Conservation (phyloP, 2,329 filamentous ascomycete genomes). For the Fusarium agapanthi region DNA sequence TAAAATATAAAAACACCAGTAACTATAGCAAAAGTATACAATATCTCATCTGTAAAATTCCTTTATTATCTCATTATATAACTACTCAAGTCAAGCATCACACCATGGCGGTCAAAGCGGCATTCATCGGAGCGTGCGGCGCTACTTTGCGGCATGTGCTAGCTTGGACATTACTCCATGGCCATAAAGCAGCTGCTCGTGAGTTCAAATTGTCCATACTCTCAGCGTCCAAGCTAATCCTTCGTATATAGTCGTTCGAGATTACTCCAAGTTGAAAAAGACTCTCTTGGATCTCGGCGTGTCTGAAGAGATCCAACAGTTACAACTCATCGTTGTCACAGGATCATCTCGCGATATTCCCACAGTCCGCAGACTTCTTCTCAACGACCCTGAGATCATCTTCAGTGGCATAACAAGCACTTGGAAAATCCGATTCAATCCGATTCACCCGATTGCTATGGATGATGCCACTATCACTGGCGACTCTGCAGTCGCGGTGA, state of each 20-base stretch:
- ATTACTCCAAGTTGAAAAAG: background rate
- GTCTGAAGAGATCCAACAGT: background rate
- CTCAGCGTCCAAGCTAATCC: background rate
- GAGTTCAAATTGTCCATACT: background rate
- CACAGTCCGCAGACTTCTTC: background rate
- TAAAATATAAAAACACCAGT: background rate
- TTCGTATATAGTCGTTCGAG: background rate
- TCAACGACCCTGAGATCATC: background rate
- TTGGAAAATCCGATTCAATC: background rate
- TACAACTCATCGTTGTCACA: background rate
- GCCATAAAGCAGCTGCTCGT: background rate
- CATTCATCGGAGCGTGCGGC: background rate
- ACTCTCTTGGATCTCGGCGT: background rate
- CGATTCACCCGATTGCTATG: background rate
- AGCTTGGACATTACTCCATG: background rate
- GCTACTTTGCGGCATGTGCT: background rate
- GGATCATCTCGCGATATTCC: background rate
- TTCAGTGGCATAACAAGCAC: background rate
- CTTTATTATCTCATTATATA: too few species aligned
- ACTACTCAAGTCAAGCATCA: background rate
- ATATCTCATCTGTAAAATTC: background rate
- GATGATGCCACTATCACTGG: background rate
- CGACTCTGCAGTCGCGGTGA: background rate
- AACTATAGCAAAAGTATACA: rapidly evolving
- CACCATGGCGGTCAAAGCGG: background rate